Evolutionary conservation across 352 stramenopile species (phyloP), one percentile per base, ranked within the genome.

Genomic region (Phytophthora brassicae): DNA sequence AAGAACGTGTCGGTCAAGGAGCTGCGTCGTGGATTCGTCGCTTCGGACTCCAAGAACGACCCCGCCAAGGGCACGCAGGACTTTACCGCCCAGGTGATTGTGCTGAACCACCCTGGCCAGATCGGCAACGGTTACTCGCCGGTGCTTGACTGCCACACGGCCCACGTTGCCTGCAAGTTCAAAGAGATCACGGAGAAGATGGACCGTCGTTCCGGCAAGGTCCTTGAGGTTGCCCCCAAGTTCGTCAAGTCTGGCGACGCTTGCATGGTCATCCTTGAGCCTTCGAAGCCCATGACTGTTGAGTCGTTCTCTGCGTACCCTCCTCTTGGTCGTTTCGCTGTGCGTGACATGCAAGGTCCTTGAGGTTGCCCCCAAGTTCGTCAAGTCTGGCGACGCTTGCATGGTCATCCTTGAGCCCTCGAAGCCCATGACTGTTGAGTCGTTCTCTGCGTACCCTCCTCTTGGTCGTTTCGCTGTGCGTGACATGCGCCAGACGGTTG

Each of bases 281-380:
- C 97, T 8, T 91, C 79, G 28, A 98, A 98, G 69, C 89, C 88
- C 44, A 81, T 99, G 58, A 97, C 88, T 64, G 92, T 99, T 7
- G 97, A 99, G 80, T 81, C 86, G 26, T 99, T 99, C 78, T 78
- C 77, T 39, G 92, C 99, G 49, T 99, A 98, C 84, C 96, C 97
- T 20, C 83, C 96, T 41, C 84, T 99, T 13, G 97, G 75, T 4
- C 86, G 97, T 70, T 99, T 99, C 77, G 93, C 91, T 48, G 94
- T 99, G 51, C 92, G 97, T 74, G 97, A 99, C 74, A 98, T 98
- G 94, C 77, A n/a, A n/a, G n/a, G n/a, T n/a, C n/a, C n/a, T n/a
- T n/a, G 96, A 98, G 70, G 71, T 75, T 48, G 90, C 98, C 61
- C 95, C 97, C 28, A 90, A 97, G 68, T 97, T 92, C 67, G 84